Evolutionary conservation across 345 rosid species (phyloP).

Genomic region (Brassica carinata): DNA sequence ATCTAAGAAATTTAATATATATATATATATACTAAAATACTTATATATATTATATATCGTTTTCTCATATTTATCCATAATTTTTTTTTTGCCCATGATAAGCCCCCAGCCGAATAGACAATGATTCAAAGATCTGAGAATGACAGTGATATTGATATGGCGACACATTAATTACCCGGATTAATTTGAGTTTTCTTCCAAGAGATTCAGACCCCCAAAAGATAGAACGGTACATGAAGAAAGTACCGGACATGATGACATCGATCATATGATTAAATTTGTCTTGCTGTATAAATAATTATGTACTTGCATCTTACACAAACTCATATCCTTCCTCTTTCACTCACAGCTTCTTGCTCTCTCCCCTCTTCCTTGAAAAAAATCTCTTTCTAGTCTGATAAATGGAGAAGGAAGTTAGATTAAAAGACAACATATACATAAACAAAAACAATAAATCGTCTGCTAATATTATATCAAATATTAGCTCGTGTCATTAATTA

Average conservation of each 20-base stretch:
- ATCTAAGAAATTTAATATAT: neutral
- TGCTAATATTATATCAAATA: neutral
- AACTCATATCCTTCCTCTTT: conserved; percentile 19
- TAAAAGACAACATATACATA: neutral
- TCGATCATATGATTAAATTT: conserved; percentile 21
- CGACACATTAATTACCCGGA: neutral
- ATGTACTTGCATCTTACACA: conserved; percentile 8
- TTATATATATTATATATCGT: neutral
- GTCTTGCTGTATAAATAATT: conserved; percentile 22
- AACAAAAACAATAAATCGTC: neutral
- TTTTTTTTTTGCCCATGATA: neutral
- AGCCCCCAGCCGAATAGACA: neutral
- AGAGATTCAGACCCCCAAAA: conserved; percentile 5
- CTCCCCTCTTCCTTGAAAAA: conserved; percentile 2
- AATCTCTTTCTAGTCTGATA: conserved; percentile 26
- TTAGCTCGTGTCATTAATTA: neutral
- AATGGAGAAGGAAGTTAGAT: neutral
- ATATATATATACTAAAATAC: neutral
- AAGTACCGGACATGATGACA: conserved; percentile 13
- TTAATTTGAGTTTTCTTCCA: neutral
- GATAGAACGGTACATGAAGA: conserved; percentile 15
- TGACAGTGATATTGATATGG: neutral
- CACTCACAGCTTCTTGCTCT: neutral
- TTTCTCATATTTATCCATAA: conserved; percentile 7
- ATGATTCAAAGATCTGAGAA: neutral